Evolutionary conservation across 352 stramenopile genomes (phyloP).

Genomic region (Globisporangium radiosum): DNA sequence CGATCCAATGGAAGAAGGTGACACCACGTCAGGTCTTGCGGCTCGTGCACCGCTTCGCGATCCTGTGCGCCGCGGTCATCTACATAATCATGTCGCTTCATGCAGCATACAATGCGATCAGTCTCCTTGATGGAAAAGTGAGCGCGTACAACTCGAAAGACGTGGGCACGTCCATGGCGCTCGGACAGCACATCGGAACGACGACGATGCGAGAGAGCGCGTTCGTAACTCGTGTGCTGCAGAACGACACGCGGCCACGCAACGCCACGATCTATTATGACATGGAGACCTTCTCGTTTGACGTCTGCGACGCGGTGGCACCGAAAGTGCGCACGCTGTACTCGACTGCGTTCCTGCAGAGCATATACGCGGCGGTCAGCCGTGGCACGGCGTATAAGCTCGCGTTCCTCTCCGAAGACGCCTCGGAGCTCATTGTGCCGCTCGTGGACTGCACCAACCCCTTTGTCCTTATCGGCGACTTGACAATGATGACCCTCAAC

Average conservation of each 20-base stretch:
- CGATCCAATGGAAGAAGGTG: no score
- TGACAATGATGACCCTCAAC: not conserved
- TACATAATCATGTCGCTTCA: no score
- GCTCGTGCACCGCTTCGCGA: no score
- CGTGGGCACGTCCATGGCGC: no score
- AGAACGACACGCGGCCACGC: constrained; percentile 3
- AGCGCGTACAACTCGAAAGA: no score
- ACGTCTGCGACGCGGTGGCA: not conserved
- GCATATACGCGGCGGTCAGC: constrained; percentile 6
- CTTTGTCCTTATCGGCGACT: not conserved
- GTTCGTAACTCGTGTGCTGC: not conserved
- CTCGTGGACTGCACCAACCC: constrained; percentile 12
- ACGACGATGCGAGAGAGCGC: constrained; percentile 8
- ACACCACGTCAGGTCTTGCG: no score
- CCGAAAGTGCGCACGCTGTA: constrained; percentile 7
- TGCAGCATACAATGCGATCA: no score
- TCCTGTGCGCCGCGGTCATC: no score
- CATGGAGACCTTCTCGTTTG: not conserved
- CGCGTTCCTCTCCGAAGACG: constrained; percentile 13
- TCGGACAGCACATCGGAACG: not conserved
- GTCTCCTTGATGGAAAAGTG: no score
- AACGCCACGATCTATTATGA: constrained; percentile 16
- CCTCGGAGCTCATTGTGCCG: constrained; percentile 30
- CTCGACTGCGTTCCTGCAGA: constrained; percentile 6
- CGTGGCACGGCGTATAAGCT: constrained; percentile 9